Base-by-base conservation (phyloP, 371 early-diverging fungal species). In the Saksenaea oblongispora region DNA sequence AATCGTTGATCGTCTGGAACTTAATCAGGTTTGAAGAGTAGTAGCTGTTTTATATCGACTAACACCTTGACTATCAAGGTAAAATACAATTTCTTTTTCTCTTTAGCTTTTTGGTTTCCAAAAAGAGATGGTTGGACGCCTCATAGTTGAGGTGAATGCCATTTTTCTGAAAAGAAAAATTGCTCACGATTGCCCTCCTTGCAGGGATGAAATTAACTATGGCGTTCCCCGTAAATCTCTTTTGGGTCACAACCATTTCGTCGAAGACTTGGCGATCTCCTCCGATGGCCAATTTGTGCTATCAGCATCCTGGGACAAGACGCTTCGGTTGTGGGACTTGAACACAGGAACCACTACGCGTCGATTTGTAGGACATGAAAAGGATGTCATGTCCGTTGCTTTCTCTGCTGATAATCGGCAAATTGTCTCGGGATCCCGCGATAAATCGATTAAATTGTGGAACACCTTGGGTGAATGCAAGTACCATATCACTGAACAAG, bases 391-490 rank as follows among this genome's bases (percentile, higher is more conserved):
- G 61, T 93, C 94, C 54, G 96, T 94, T 66, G 89, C 94, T 66
- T 96, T 96, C 91, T 95, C 96, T 65, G 92, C 96, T 34, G 94
- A 95, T 82, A 94, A 94, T 91, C 90, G 94, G 69, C 94, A 93
- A 84, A 95, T 96, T 76, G 92, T 93, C 67, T 93, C 93, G 61
- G 92, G 89, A 70, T 91, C 93, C 67, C 92, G 94, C 75, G 96
- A 96, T 87, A 90, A 89, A 85, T 86, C 89, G 78, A 94, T 96
- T 89, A 96, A 95, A 89, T 82, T 96, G 74, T 96, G 96, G 96
- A 94, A 96, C 91, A 95, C 95, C 67, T 83, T 94, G 35, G 96
- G 95, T 61, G 96, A 96, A 84, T 94, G 94, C 91, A 96, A 94
- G 88, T 89, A 83, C 87, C 89, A 86, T 84, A 85, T 96, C 73